phyloP scores from a whole-genome alignment of 768 basidiomycete genomes.

The Mycena galopus region DNA sequence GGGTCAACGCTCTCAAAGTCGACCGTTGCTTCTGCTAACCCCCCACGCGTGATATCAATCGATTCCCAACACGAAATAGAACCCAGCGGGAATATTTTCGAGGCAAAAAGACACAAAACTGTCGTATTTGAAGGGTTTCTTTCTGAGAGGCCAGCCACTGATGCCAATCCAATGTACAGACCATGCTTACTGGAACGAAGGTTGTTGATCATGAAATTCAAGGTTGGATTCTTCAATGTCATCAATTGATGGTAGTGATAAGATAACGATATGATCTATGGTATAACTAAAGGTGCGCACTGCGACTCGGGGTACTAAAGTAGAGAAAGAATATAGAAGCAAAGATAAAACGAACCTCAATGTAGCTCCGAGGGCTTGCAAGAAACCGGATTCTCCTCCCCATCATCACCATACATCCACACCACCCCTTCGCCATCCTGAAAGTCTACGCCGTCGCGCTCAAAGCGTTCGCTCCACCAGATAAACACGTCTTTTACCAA shows the following conservation, averaged over 20 bases:
- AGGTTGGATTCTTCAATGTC: not conserved
- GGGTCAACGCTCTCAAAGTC: too few species aligned
- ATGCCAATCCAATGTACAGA: too few species aligned
- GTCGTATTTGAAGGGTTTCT: too few species aligned
- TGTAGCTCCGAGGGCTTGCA: not conserved
- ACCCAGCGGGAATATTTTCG: too few species aligned
- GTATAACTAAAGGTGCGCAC: not conserved
- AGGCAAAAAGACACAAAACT: too few species aligned
- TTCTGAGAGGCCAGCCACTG: too few species aligned
- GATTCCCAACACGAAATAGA: too few species aligned
- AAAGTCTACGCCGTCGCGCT: constrained; percentile 62
- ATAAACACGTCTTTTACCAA: constrained; percentile 64
- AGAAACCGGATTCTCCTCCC: not conserved
- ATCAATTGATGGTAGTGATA: constrained; percentile 17
- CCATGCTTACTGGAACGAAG: too few species aligned
- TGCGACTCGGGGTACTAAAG: not conserved
- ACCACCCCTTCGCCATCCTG: constrained; percentile 68
- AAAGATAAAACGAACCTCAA: not conserved
- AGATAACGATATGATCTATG: constrained; percentile 15
- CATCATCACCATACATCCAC: constrained; percentile 54
- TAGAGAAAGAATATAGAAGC: not conserved
- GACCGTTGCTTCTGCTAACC: too few species aligned
- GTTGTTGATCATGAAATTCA: too few species aligned
- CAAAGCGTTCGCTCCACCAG: constrained; percentile 67
- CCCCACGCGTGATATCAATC: too few species aligned